A percentile compares a stretch with the other conserved stretches of the same genome.
Conservation (phyloP, 1,139 yeast genomes). For the Scheffersomyces stambukii region DNA sequence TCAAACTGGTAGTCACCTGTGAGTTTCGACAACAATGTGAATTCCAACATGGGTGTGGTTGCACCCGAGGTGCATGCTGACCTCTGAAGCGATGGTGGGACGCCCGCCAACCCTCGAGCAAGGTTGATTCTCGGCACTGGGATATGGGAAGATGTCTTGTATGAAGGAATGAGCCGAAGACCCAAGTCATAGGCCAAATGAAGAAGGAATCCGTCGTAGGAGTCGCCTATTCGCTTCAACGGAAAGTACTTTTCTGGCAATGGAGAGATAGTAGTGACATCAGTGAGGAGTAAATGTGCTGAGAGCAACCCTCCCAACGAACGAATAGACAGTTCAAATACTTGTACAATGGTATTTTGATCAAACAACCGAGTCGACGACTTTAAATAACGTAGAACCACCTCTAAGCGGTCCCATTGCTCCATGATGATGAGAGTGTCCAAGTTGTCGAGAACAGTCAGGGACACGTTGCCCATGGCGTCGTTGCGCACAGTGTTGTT, state of each 20-base stretch:
- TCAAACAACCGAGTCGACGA: constrained; percentile 42
- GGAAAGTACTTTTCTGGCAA: constrained; percentile 9
- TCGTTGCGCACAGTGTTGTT: constrained; percentile 67
- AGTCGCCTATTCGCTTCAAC: constrained; percentile 17
- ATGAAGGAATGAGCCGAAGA: constrained; percentile 60
- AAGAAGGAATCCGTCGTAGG: constrained; percentile 68
- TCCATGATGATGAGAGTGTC: constrained; percentile 76
- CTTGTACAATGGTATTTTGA: constrained; percentile 71
- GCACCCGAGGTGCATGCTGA: constrained; percentile 90
- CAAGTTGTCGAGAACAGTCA: constrained; percentile 72
- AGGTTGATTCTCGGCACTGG: constrained; percentile 76
- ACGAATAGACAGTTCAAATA: constrained; percentile 80
- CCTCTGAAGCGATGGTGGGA: constrained; percentile 37
- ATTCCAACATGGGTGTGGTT: constrained; percentile 75
- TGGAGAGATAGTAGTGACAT: constrained; percentile 29
- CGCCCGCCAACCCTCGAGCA: constrained; percentile 42
- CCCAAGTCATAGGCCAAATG: constrained; percentile 72
- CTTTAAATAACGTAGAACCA: constrained; percentile 46
- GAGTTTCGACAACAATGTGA: constrained; percentile 65
- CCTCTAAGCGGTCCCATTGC: constrained; percentile 52
- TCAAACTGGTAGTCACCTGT: constrained; percentile 76
- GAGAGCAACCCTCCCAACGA: constrained; percentile 76
- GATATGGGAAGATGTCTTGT: constrained; percentile 53
- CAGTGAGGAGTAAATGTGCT: constrained; percentile 64
- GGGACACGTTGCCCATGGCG: constrained; percentile 77